Base-by-base conservation (phyloP, 371 early-diverging fungal genomes). In the Apophysomyces variabilis region DNA sequence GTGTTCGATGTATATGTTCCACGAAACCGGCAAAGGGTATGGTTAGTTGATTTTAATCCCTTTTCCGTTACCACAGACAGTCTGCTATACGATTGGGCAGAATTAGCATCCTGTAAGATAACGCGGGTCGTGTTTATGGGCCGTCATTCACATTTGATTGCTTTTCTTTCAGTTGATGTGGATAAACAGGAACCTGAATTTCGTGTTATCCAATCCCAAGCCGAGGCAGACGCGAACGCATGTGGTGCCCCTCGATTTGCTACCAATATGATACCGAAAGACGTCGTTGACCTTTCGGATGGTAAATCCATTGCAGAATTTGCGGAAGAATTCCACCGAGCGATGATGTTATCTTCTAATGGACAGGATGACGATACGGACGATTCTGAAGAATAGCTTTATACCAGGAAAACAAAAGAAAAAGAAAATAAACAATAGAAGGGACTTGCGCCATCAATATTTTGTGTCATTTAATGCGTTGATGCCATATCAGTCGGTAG, bases 31-130 rank as follows among this genome's bases (percentile, higher is more conserved):
- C 74, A 77, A 7, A 84, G 83, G 38, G 89, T 90, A 3, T 93
- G 83, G 70, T 69, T 97, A 6, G 77, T 97, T 4, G 97, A 97
- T 76, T 92, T 97, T 71, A 95, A 96, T 69, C 95, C 95, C 0
- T 92, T 93, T 70, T 79, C 85, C 41, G 77, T 80, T 38, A 78
- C 84, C 2, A 95, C 96, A 0, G 96, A 97, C 67, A 67, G 90
- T 14, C 78, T 94, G 12, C 74, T 97, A 13, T 96, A 86, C 70
- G 74, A 76, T 14, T 96, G 96, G 96, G 67, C 76, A 7, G 95
- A 95, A 69, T 74, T 96, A 9, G 65, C 88, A 47, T 63, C 64
- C 38, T 79, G 86, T 84, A 75, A 69, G 74, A 65, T 26, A 26
- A 3, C 32, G 32, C 32, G 3, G 32, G 0, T 56, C 13, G 11